phyloP scores from a whole-genome alignment of 768 basidiomycete species.

The Thelephora ganbajun region DNA sequence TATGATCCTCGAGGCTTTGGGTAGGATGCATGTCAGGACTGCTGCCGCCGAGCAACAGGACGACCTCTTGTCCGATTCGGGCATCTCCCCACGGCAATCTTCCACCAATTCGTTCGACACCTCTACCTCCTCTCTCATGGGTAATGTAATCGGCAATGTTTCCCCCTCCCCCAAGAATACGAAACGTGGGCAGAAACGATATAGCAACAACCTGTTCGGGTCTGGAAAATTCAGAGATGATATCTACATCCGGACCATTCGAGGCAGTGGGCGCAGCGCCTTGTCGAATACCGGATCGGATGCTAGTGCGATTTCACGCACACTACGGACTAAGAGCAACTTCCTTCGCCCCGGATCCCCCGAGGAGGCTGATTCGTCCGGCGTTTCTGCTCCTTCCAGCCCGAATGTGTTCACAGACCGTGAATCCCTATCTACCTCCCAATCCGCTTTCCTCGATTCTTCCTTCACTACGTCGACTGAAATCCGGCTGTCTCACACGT shows the following conservation, averaged over 20 bases:
- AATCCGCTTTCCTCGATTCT: conserved; percentile 9
- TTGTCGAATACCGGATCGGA: conserved; percentile 34
- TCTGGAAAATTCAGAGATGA: conserved; percentile 72
- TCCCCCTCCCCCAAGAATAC: conserved; percentile 21
- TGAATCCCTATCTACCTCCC: conserved; percentile 26
- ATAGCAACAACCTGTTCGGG: conserved; percentile 79
- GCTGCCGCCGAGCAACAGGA: neutral
- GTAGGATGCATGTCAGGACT: conserved; percentile 30
- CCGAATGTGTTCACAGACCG: conserved; percentile 19
- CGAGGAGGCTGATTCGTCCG: conserved; percentile 26
- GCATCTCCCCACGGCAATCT: conserved; percentile 2
- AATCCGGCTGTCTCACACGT: conserved; percentile 31
- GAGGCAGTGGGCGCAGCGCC: conserved; percentile 20
- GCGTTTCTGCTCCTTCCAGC: conserved; percentile 28
- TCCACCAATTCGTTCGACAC: conserved; percentile 17
- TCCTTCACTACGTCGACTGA: conserved; percentile 16
- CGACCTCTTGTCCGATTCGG: neutral
- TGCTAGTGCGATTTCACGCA: conserved; percentile 13
- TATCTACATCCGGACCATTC: conserved; percentile 47
- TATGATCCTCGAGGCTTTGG: conserved; percentile 68
- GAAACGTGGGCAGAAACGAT: conserved; percentile 44
- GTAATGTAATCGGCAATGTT: conserved; percentile 19
- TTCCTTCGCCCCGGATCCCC: conserved; percentile 42
- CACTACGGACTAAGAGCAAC: conserved; percentile 23
- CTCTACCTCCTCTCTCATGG: conserved; percentile 22